These are phyloP conservation scores for Hypoxylon sp. DNA, from an alignment of 2,329 filamentous ascomycete genomes.

Conservation along the genomic window DNA sequence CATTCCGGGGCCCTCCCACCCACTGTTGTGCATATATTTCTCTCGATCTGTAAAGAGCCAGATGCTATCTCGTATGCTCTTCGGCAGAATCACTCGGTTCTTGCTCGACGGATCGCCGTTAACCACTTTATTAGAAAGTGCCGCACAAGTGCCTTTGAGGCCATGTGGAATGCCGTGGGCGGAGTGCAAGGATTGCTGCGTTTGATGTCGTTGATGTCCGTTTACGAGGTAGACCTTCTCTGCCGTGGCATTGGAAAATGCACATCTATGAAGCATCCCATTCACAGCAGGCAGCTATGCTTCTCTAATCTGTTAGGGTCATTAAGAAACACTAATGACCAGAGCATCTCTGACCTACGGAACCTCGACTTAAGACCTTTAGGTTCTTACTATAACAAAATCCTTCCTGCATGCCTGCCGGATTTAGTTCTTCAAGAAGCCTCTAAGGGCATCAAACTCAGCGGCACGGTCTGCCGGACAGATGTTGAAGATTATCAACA, in stretches of 20 bases:
- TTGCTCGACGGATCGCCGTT: conserved; percentile 37
- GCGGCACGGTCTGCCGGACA: not conserved
- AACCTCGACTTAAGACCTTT: conserved; percentile 35
- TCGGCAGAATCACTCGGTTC: conserved; percentile 28
- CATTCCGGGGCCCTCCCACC: conserved; percentile 32
- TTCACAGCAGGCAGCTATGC: not conserved
- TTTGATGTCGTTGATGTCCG: conserved; percentile 35
- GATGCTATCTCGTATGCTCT: conserved; percentile 31
- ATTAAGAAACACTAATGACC: conserved; percentile 13
- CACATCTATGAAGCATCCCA: not conserved
- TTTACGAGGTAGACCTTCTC: conserved; percentile 33
- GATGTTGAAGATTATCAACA: conserved; percentile 12
- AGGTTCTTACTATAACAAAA: conserved; percentile 16
- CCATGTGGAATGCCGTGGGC: conserved; percentile 28
- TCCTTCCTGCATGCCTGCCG: conserved; percentile 34
- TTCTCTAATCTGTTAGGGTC: conserved; percentile 25
- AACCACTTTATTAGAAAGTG: conserved; percentile 33
- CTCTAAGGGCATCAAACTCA: not conserved
- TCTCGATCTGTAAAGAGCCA: conserved; percentile 36
- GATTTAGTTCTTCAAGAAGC: conserved; percentile 5
- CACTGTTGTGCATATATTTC: conserved; percentile 39
- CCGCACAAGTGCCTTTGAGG: conserved; percentile 18
- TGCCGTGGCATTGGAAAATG: conserved; percentile 22
- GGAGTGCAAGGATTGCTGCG: conserved; percentile 14
- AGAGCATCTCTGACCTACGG: not conserved